Base-by-base conservation (phyloP, 352 stramenopile species). In the Phytophthora agathidicida region DNA sequence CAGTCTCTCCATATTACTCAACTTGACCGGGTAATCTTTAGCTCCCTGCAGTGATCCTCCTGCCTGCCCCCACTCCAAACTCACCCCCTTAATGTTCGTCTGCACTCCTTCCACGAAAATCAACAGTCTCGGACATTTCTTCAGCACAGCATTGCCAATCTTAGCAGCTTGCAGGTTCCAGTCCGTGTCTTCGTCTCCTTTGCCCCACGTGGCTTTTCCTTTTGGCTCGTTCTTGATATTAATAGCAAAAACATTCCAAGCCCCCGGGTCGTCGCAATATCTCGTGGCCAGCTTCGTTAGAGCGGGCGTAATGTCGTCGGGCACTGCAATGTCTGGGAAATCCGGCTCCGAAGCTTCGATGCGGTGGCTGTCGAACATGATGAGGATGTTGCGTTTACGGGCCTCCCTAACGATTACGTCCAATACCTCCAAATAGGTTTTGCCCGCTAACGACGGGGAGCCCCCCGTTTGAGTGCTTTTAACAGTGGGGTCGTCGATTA, bases 151-250 rank as follows among this genome's bases (percentile, higher is more conserved):
- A 49, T 90, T 89, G 39, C 83, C 83, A 26, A 90, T 88, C 62
- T 82, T 77, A 14, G 70, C 65, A 3, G 83, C 80, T 26, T 77
- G 71, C 17, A 89, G 45, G 24, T 73, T 65, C 80, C 80, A 93
- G 68, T 93, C 83, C n/a, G 80, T 90, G 39, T 67, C 52, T 43
- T 62, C 49, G 35, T 87, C 66, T 36, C 76, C 80, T 54, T 69
- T 74, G 5, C 78, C 83, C 83, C 83, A 93, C 28, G 80, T 80
- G 1, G 83, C 76, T 24, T 70, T 84, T 3, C 80, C 80, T 41
- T 88, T 86, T 2, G 83, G 83, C 38, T 93, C 80, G 65, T 90
- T 93, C 61, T 93, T 93, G 57, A 93, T 74, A 44, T 93, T 80
- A 26, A 90, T 70, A 30, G 76, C 83, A 27, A 93, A 63, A 2